These are phyloP conservation scores for Cryptococcus hybrid DNA, from an alignment of 1,284 basidiomycete species.

Conservation along the genomic window DNA sequence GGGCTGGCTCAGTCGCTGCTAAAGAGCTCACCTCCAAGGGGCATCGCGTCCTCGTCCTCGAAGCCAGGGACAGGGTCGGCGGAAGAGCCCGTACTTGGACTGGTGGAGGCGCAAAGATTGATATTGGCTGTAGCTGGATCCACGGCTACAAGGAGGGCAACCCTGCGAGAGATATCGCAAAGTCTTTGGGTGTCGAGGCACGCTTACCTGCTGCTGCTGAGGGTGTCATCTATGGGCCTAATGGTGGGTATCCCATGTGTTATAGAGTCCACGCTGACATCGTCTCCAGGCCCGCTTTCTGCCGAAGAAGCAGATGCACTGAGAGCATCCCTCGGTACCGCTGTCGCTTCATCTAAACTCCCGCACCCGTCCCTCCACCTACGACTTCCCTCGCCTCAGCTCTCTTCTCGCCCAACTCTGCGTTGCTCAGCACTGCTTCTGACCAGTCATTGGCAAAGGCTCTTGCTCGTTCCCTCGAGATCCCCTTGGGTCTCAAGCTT, in stretches of 20 bases:
- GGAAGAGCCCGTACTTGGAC: constrained; percentile 53
- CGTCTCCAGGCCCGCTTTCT: constrained; percentile 23
- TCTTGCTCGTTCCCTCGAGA: constrained; percentile 52
- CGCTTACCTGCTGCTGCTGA: constrained; percentile 42
- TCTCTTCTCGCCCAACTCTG: constrained; percentile 43
- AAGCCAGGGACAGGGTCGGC: constrained; percentile 54
- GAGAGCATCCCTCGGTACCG: constrained; percentile 30
- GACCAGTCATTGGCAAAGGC: constrained; percentile 33
- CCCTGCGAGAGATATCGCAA: constrained; percentile 49
- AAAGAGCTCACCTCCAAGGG: constrained; percentile 48
- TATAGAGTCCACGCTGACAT: no score
- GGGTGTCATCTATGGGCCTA: constrained; percentile 38
- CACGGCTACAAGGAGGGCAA: constrained; percentile 55
- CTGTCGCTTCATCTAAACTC: constrained; percentile 31
- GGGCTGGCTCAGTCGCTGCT: constrained; percentile 53
- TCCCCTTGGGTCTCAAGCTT: constrained; percentile 53
- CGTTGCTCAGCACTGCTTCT: constrained; percentile 19
- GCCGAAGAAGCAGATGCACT: constrained; percentile 20
- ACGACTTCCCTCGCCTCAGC: constrained; percentile 26
- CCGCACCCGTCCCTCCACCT: constrained; percentile 29
- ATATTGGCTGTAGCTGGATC: constrained; percentile 55
- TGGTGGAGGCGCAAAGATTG: constrained; percentile 36
- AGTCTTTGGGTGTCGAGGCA: constrained; percentile 47
- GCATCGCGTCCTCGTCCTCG: constrained; percentile 52
- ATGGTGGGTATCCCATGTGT: constrained; percentile 24